Evolutionary conservation across 2,329 filamentous ascomycete genomes (phyloP), one percentile per base, ranked within the genome.

Genomic region (Cladosporium sp.): DNA sequence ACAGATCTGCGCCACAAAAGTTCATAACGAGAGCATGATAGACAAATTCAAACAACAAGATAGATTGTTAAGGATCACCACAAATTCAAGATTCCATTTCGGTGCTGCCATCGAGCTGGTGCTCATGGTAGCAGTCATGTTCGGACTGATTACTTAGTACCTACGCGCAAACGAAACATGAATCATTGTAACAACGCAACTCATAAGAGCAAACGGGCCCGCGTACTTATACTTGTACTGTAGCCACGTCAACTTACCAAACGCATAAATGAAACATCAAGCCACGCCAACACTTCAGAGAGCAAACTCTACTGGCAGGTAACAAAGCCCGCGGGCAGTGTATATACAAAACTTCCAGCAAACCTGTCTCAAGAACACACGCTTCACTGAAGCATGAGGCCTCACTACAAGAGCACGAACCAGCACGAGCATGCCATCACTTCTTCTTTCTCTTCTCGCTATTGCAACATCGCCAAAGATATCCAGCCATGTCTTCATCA

Each of bases 21-120:
- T 25, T 5, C 34, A 57, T 57, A 57, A 57, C 21, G 54, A 57
- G 28, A 57, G 54, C 54, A 57, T 5, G 54, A 57, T 57, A 57
- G 54, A 54, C 16, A 54, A 32, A 54, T 11, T 21, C 18, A 6
- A 54, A 32, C 26, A 32, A 14, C 30, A 39, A 11, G 32, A 57
- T 57, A 26, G 11, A 57, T 34, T 26, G 21, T 10, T 8, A 5
- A 57, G 13, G 48, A 25, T 28, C 23, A 18, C 39, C 39, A 46
- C 8, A 46, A 11, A 46, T 46, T 2, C 3, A 21, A 46, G 18
- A 10, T 43, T 21, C 18, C n/a, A 18, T 10, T 43, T 21, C 4
- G 7, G 18, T 39, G 39, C 39, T 43, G 39, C 1, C 7, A 10
- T 2, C 39, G 5, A 21, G 39, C 39, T 21, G 18, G 18, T n/a